Evolutionary conservation across 129 eudicot species (phyloP), one percentile per base, ranked within the genome.

Genomic region (Sambucus nigra): DNA sequence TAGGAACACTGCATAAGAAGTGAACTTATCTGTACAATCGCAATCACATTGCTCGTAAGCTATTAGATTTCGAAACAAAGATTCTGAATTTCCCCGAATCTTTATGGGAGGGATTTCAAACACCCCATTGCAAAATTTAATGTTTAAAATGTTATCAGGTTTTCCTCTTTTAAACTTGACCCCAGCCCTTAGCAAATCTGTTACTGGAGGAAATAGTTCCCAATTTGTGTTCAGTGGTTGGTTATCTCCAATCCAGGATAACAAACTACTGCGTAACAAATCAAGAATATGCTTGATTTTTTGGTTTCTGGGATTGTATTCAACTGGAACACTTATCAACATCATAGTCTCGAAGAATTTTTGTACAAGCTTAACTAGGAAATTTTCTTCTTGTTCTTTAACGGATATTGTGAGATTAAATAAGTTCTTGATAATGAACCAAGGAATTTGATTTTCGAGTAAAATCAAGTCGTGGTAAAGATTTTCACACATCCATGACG

Each of bases 31-130:
- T 18, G 48, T 42, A 42, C 48, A 42, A 14, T 42, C 21, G n/a
- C 48, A 20, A n/a, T 42, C 48, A 42, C 48, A 42, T 16, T 42
- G 48, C 48, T 42, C 48, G 20, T 42, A 42, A 2, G 48, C 48
- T 13, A 42, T 42, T 2, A 42, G 48, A n/a, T 42, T 42, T 4
- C 48, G 19, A 15, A 42, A 42, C 48, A 42, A 42, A 6, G 48
- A 42, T 16, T 42, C 48, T 15, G 48, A 42, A 42, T 42, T 42
- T n/a, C 48, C 48, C 2, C 19, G 19, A 42, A 42, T 42, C 48
- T 42, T 42, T 42, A 42, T 42, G 15, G 48, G 48, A 42, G 48
- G 48, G 48, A 42, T 42, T 42, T 42, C 20, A 7, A 42, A 42
- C 15, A 42, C 48, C 19, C 48, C 48, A 42, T 42, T 42, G 3